phyloP scores from a whole-genome alignment of 2,329 filamentous ascomycete genomes.

The Lasiodiplodia sp. region DNA sequence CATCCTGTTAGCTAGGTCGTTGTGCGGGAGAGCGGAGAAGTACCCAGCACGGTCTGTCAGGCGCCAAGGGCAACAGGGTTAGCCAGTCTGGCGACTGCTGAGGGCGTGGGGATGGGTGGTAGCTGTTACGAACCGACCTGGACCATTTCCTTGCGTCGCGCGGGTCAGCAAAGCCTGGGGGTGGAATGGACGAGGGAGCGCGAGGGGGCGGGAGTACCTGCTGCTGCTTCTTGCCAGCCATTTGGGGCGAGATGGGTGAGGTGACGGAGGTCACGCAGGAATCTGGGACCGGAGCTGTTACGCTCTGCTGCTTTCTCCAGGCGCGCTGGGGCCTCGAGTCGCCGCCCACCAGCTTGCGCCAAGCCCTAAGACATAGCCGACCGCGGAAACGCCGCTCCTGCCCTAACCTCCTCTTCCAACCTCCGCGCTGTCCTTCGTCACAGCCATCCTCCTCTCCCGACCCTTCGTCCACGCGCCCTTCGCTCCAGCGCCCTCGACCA shows the following conservation, averaged over 20 bases:
- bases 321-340: constrained; percentile 10
- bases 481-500: constrained; percentile 24
- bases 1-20: background rate
- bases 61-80: constrained; percentile 34
- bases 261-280: constrained; percentile 25
- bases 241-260: constrained; percentile 34
- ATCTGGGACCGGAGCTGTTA: constrained; percentile 25
- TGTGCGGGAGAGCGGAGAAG: background rate
- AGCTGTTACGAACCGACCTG: constrained; percentile 85
- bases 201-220: constrained; percentile 40
- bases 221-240: constrained; percentile 58
- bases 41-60: constrained; percentile 37
- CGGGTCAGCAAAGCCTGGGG: constrained; percentile 36
- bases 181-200: constrained; percentile 4
- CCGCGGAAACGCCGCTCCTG: constrained; percentile 24
- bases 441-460: constrained; percentile 24
- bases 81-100: constrained; percentile 47
- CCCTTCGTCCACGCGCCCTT: constrained; percentile 1
- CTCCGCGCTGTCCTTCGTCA: constrained; percentile 22
- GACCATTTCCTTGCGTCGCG: constrained; percentile 83
- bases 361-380: constrained; percentile 1
- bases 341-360: constrained; percentile 13
- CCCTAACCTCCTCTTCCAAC: constrained; percentile 31
- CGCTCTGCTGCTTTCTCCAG: constrained; percentile 10
- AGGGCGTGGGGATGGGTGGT: constrained; percentile 34